phyloP scores from a whole-genome alignment of 148 eudicot species.

The Rhododendron henanense region DNA sequence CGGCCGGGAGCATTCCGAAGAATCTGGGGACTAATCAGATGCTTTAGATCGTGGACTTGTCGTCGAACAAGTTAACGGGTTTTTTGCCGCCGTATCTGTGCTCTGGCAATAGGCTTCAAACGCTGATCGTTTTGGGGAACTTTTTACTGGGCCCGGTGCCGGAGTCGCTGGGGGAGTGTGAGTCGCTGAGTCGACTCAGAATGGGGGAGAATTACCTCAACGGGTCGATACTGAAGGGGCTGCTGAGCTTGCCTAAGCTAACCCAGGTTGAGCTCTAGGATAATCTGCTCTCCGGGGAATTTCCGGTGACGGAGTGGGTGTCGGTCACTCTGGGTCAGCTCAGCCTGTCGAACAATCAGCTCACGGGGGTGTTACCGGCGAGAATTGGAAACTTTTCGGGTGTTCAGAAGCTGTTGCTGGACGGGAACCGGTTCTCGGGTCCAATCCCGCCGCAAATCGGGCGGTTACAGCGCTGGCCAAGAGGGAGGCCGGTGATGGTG shows the following conservation, averaged over 20 bases:
- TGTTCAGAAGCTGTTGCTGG: conserved; percentile 75
- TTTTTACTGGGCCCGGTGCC: conserved; percentile 84
- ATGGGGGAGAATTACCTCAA: conserved; percentile 90
- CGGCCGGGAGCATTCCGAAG: no score
- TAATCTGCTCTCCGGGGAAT: conserved; percentile 65
- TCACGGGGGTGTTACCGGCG: conserved; percentile 62
- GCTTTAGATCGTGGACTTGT: conserved; percentile 61
- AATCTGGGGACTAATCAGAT: conserved; percentile 62
- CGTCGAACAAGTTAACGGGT: conserved; percentile 86
- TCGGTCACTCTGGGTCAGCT: conserved; percentile 69
- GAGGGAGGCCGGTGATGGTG: no score
- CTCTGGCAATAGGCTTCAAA: conserved; percentile 47
- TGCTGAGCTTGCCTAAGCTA: conserved; percentile 66
- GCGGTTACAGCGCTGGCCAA: conserved; percentile 37
- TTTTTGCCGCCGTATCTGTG: conserved; percentile 63
- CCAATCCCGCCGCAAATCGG: conserved; percentile 69
- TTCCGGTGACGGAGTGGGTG: conserved; percentile 51
- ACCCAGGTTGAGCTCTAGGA: conserved; percentile 91
- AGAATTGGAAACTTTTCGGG: conserved; percentile 72
- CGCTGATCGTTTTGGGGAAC: conserved; percentile 65
- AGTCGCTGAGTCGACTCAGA: conserved; percentile 56
- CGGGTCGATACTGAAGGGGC: conserved; percentile 83
- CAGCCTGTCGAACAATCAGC: conserved; percentile 72
- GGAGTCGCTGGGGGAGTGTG: conserved; percentile 64
- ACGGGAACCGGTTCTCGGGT: conserved; percentile 71